Percentiles rank a stretch among this genome's conserved stretches.
Conservation (phyloP, 2,329 filamentous ascomycete species). For the Aspergillus pseudoglaucus region DNA sequence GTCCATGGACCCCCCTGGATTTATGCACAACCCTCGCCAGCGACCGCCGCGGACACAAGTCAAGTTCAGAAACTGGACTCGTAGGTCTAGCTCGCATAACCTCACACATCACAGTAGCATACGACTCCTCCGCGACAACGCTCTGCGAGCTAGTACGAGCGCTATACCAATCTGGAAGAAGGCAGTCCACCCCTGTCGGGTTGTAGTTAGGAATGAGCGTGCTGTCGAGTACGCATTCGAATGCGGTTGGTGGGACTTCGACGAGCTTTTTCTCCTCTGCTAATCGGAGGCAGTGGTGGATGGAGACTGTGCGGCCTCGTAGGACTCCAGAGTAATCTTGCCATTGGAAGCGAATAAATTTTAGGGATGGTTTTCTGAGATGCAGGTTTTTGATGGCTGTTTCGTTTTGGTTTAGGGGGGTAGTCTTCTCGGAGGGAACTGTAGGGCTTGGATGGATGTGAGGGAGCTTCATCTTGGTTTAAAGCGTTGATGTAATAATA, state of each 20-base stretch:
- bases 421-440: too few relatives aligned
- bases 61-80: not conserved
- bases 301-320: not conserved
- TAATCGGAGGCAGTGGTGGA: not conserved
- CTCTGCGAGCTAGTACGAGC: not conserved
- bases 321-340: not conserved
- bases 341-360: not conserved
- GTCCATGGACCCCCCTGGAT: not conserved
- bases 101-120: not conserved
- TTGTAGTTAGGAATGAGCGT: too few relatives aligned
- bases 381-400: too few relatives aligned
- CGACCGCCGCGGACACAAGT: conserved; percentile 5
- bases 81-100: not conserved
- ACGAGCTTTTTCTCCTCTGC: not conserved
- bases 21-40: conserved; percentile 1
- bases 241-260: not conserved
- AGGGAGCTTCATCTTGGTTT: too few relatives aligned
- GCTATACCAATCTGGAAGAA: not conserved
- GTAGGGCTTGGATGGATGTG: too few relatives aligned
- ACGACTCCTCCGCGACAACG: not conserved
- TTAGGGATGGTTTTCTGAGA: too few relatives aligned
- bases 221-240: not conserved
- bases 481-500: too few relatives aligned
- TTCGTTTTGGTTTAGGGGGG: too few relatives aligned
- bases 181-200: not conserved